These are phyloP conservation scores for Russula abietina DNA, from an alignment of 768 basidiomycete genomes.

Conservation along the genomic window DNA sequence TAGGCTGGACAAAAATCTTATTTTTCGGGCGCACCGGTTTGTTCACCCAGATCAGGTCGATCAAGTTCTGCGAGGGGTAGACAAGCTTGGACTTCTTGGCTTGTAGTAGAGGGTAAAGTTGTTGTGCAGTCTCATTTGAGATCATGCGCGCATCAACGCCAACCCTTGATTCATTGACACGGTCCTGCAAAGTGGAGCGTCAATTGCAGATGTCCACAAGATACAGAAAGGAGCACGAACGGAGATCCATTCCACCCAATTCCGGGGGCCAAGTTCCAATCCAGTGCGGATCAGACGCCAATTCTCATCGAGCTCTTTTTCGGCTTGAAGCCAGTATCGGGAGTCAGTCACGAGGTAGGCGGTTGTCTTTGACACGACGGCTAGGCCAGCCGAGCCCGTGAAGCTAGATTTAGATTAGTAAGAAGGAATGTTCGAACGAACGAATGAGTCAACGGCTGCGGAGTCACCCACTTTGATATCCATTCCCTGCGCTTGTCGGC, in stretches of 20 bases:
- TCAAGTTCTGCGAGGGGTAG: slow-evolving; percentile 76
- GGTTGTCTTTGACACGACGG: slow-evolving; percentile 55
- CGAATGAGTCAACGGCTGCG: not conserved
- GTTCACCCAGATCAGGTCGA: slow-evolving; percentile 77
- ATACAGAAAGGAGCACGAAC: slow-evolving; percentile 1
- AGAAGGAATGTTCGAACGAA: not conserved
- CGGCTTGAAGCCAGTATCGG: slow-evolving; percentile 78
- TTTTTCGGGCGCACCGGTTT: slow-evolving; percentile 66
- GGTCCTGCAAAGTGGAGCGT: slow-evolving; percentile 33
- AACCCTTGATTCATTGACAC: slow-evolving; percentile 43
- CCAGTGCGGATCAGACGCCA: slow-evolving; percentile 68
- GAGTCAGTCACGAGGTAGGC: slow-evolving; percentile 79
- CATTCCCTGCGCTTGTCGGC: slow-evolving; percentile 75
- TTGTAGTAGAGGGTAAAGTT: slow-evolving; percentile 51
- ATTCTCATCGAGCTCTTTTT: slow-evolving; percentile 61
- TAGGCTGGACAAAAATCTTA: slow-evolving; percentile 58
- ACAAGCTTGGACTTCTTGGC: slow-evolving; percentile 57
- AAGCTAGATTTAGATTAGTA: slow-evolving; percentile 38
- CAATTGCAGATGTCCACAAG: not conserved
- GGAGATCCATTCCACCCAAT: slow-evolving; percentile 73
- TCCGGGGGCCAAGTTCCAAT: slow-evolving; percentile 45
- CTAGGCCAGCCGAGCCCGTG: slow-evolving; percentile 62
- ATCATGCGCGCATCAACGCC: slow-evolving; percentile 85
- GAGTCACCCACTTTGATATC: slow-evolving; percentile 57
- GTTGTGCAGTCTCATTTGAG: slow-evolving; percentile 61